Evolutionary conservation across 2,329 filamentous ascomycete genomes (phyloP), one percentile per base, ranked within the genome.

Genomic region (Fusarium solani-melongenae): DNA sequence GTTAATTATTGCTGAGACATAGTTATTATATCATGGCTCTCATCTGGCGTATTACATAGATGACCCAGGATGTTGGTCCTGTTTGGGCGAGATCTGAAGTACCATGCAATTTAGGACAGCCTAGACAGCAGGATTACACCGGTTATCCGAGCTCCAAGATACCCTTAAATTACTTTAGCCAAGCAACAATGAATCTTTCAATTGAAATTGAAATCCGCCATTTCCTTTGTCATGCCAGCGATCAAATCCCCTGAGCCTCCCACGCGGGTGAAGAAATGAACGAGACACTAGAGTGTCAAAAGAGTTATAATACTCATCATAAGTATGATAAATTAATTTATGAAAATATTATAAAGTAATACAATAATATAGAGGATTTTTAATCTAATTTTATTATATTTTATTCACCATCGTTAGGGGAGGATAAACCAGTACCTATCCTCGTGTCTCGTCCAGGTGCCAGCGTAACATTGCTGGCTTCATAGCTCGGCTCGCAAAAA

Each of bases 401-500:
- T n/a, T n/a, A n/a, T n/a, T n/a, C n/a, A n/a, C n/a, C n/a, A n/a
- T n/a, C n/a, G n/a, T n/a, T n/a, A n/a, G n/a, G n/a, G n/a, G n/a
- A n/a, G n/a, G n/a, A n/a, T n/a, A n/a, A n/a, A n/a, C n/a, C n/a
- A n/a, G n/a, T n/a, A n/a, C n/a, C n/a, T n/a, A n/a, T n/a, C n/a
- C n/a, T n/a, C n/a, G n/a, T n/a, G n/a, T n/a, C n/a, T n/a, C n/a
- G n/a, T n/a, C n/a, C n/a, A n/a, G n/a, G n/a, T n/a, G n/a, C n/a
- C n/a, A 56, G 20, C 62, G 10, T 38, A 10, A 27, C 53, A 58
- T 63, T 44, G 51, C 57, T 67, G 70, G 62, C 57, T 71, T 70
- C 59, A 55, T 33, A 56, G 56, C 38, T 73, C 78, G 74, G 77
- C 72, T 65, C 77, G 76, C 78, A 77, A 79, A 79, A 79, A 77